Base-by-base conservation (phyloP, 2,329 filamentous ascomycete species). In the Clonostachys chloroleuca region DNA sequence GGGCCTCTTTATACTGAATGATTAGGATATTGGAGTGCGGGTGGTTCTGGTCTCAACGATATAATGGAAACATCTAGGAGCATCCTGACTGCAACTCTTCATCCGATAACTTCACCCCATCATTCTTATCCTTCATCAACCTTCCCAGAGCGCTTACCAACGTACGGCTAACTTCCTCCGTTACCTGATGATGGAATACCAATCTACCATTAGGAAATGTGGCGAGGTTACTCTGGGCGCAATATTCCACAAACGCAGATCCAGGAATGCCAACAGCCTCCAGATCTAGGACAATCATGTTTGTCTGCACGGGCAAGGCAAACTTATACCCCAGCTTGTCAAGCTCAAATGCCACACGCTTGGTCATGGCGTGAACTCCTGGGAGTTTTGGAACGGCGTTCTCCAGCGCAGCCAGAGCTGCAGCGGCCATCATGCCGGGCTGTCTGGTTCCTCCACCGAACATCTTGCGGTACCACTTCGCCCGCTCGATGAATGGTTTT, bases 401-500 rank as follows among this genome's bases (percentile, higher is more conserved):
- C 6, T 59, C 50, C 6, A 91, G 73, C 0, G 84, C 85, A 6
- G 86, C 79, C 5, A 80, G 69, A 6, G 86, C 87, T 1, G 87
- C 80, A 1, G 85, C 82, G 4, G 85, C 78, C 34, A 91, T 72
- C 8, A 92, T 74, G 16, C 87, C 87, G 0, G 84, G 77, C 61
- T 89, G 86, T 12, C 87, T 70, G 35, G 85, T 74, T 2, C 85
- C 87, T 14, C 87, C 87, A 12, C 87, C 87, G 44, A 90, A 77
- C 30, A 78, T 78, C 67, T 91, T 91, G 47, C 87, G 59, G 33
- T 66, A 57, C 60, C 65, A 67, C 37, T 64, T 60, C 12, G 70
- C 61, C 5, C 61, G 59, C 43, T 60, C 59, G 40, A 73, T 68
- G 18, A 62, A 57, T 7, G 45, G 47, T 12, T 50, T 52, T 20